These are phyloP conservation scores for Pseudopithomyces chartarum DNA, from an alignment of 2,329 filamentous ascomycete genomes.

Conservation along the genomic window DNA sequence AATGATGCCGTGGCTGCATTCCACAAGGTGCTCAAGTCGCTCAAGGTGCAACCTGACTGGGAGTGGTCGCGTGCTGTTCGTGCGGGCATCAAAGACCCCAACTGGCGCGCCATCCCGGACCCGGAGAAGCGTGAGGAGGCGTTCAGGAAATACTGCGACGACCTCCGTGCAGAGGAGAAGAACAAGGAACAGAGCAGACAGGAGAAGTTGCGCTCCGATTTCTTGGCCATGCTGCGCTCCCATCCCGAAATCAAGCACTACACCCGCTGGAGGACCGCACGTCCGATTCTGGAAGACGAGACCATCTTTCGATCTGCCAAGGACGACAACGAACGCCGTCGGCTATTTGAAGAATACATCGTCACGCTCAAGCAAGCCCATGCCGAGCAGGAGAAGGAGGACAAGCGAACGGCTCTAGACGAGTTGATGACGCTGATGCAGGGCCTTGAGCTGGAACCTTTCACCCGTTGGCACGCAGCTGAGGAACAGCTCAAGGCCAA, in stretches of 20 bases:
- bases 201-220: conserved; percentile 89
- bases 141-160: conserved; percentile 93
- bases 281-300: conserved; percentile 91
- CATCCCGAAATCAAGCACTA: conserved; percentile 98
- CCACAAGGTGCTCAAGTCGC: conserved; percentile 82
- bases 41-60: conserved; percentile 88
- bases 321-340: conserved; percentile 83
- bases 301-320: conserved; percentile 92
- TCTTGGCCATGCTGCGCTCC: conserved; percentile 92
- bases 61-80: conserved; percentile 89
- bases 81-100: conserved; percentile 83
- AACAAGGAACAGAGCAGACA: conserved; percentile 92
- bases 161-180: conserved; percentile 90
- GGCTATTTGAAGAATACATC: conserved; percentile 93
- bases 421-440: conserved; percentile 79
- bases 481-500: conserved; percentile 80
- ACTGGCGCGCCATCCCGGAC: conserved; percentile 91
- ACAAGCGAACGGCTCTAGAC: conserved; percentile 81
- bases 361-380: conserved; percentile 80
- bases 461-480: conserved; percentile 92
- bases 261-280: conserved; percentile 94
- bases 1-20: conserved; percentile 95
- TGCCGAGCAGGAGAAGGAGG: conserved; percentile 72
- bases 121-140: conserved; percentile 87
- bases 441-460: conserved; percentile 83